Evolutionary conservation across 257 asterid species (phyloP), one percentile per base, ranked within the genome.

Genomic region (Capsicum baccatum): DNA sequence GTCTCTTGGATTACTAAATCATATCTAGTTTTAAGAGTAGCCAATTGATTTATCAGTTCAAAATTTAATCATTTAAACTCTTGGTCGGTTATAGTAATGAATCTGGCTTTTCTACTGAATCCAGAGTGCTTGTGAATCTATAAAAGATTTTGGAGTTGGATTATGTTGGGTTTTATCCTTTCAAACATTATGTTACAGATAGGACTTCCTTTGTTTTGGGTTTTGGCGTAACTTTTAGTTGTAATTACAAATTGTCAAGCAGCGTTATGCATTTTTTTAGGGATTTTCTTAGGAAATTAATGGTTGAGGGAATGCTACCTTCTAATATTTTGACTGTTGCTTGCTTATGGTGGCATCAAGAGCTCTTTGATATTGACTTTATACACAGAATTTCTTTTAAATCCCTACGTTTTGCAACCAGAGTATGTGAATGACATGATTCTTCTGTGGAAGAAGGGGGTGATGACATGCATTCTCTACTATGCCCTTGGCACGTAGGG

Each of bases 1-100:
- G 59, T 91, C 80, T 86, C 87, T 89, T 81, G 57, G 74, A 84
- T 39, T 39, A 39, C 44, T 39, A 39, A 39, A 39, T 39, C 44
- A 39, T 39, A 39, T 39, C 44, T 39, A 39, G 44, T 15, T 59
- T 73, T 39, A 68, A 39, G 83, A 67, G 60, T 48, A 48, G 59
- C 60, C 19, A 42, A 48, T 48, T 48, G 39, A 47, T 50, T 50
- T 74, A 21, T 50, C 80, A 12, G 62, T 74, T 19, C 60, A 74
- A 50, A 74, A 0, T 87, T 69, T 64, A 66, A 50, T 47, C 56
- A n/a, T 21, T 79, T 63, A 52, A 55, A 35, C 17, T 56, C 80
- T 74, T 74, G 60, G 80, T 50, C 62, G 50, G 44, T 74, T 74
- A 50, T 73, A 73, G 19, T 12, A 73, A 73, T 73, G 44, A 19